Conservation (phyloP, 495 filamentous ascomycete species). For the Aspergillus conjunctus region DNA sequence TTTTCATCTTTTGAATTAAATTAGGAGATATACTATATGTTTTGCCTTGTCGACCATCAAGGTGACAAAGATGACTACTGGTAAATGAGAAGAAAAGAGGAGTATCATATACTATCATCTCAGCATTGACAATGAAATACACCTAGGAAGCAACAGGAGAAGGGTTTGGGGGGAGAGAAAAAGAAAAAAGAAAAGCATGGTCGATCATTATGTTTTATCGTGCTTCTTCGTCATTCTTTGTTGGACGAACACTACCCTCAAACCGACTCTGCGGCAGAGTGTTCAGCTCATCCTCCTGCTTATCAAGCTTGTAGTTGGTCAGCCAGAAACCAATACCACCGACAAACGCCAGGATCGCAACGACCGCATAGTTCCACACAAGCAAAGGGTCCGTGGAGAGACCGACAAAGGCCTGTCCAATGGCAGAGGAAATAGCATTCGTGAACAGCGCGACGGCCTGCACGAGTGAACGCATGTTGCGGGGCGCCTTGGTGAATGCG, state of each 20-base stretch:
- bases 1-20: too few species aligned
- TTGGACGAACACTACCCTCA: slow-evolving; percentile 4
- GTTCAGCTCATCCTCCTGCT: slow-evolving; percentile 67
- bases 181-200: not conserved
- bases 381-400: slow-evolving; percentile 69
- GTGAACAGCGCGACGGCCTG: slow-evolving; percentile 69
- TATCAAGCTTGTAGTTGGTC: slow-evolving; percentile 59
- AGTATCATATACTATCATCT: not conserved
- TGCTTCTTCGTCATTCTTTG: slow-evolving; percentile 26
- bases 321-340: slow-evolving; percentile 65
- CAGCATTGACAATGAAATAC: too few species aligned
- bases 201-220: slow-evolving; percentile 1
- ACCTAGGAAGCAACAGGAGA: not conserved
- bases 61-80: too few species aligned
- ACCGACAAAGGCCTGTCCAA: slow-evolving; percentile 68
- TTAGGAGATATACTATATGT: too few species aligned
- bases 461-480: slow-evolving; percentile 74
- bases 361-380: slow-evolving; percentile 63
- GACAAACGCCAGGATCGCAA: slow-evolving; percentile 62
- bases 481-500: slow-evolving; percentile 78
- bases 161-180: not conserved
- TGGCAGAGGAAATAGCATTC: slow-evolving; percentile 67
- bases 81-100: too few species aligned
- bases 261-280: slow-evolving; percentile 32
- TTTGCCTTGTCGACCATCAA: too few species aligned